These are phyloP conservation scores for Cichorium intybus DNA, from an alignment of 140 eudicot species.

Conservation along the genomic window DNA sequence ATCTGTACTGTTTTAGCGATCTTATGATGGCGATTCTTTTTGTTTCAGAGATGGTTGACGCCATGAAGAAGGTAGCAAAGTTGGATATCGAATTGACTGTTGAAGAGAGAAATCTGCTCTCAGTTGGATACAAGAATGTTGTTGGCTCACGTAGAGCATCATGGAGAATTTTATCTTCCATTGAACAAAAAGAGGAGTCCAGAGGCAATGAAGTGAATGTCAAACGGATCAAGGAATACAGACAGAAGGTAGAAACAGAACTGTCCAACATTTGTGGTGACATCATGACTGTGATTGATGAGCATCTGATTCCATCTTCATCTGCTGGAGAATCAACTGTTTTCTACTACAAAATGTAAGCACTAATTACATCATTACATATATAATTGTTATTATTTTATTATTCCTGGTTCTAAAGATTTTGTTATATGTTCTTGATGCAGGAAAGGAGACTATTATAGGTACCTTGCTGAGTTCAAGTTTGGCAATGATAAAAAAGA, in stretches of 20 bases:
- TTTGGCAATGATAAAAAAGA: conserved; percentile 62
- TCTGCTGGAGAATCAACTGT: conserved; percentile 68
- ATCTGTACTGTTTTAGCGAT: conserved; percentile 11
- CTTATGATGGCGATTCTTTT: conserved; percentile 1
- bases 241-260: conserved; percentile 64
- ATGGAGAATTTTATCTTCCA: conserved; percentile 65
- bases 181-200: conserved; percentile 64
- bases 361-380: neutral
- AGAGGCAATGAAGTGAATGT: conserved; percentile 58
- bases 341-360: conserved; percentile 64
- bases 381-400: conserved; percentile 9
- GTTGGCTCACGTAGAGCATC: conserved; percentile 63
- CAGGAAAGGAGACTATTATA: conserved; percentile 74
- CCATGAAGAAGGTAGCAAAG: conserved; percentile 59
- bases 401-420: neutral
- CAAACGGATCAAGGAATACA: conserved; percentile 54
- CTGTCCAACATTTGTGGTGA: conserved; percentile 46
- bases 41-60: conserved; percentile 57
- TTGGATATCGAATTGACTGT: conserved; percentile 56
- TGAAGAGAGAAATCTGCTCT: conserved; percentile 61
- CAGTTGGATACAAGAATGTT: conserved; percentile 65
- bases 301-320: conserved; percentile 67
- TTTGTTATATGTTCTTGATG: conserved; percentile 11
- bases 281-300: conserved; percentile 61
- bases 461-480: conserved; percentile 79